Percentiles rank a stretch among this genome's conserved stretches.
Conservation (phyloP, 805 yeast species). For the Lipomyces kockii region DNA sequence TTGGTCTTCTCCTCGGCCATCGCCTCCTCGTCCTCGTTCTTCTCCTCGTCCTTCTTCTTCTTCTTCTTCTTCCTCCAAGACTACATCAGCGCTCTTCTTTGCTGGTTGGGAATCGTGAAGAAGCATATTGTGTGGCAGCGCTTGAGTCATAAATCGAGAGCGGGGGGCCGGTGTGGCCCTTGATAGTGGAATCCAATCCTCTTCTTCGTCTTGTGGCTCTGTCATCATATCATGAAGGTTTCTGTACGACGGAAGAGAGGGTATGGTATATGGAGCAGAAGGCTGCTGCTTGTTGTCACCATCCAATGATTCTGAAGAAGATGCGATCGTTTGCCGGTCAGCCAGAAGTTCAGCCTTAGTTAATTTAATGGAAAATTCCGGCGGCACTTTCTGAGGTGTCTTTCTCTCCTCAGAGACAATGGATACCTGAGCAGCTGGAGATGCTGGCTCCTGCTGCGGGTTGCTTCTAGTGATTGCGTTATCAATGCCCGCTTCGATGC, state of each 20-base stretch:
- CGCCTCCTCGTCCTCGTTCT: not conserved
- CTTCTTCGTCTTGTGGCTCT: conserved; percentile 32
- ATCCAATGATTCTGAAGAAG: not conserved
- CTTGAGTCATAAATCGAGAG: conserved; percentile 14
- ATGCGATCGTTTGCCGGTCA: not conserved
- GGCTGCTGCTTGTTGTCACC: not conserved
- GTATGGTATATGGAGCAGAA: not conserved
- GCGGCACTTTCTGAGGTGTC: not conserved
- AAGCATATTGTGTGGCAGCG: conserved; percentile 3
- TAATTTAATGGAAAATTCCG: not conserved
- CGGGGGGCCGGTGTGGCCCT: conserved; percentile 32
- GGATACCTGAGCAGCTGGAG: not conserved
- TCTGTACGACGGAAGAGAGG: conserved; percentile 25
- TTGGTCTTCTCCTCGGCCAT: not conserved
- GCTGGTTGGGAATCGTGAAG: not conserved
- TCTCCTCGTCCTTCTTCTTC: not conserved
- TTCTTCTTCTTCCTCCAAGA: conserved; percentile 17
- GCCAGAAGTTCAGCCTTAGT: conserved; percentile 11
- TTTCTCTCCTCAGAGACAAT: not conserved
- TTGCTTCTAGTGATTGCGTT: not conserved
- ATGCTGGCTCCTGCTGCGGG: not conserved
- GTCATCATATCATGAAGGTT: conserved; percentile 18
- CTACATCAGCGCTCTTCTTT: conserved; percentile 4
- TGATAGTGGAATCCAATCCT: conserved; percentile 38
- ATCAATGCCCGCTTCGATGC: not conserved